Evolutionary conservation across 768 basidiomycete species (phyloP), one percentile per base, ranked within the genome.

Genomic region (Amanita jacksonii): DNA sequence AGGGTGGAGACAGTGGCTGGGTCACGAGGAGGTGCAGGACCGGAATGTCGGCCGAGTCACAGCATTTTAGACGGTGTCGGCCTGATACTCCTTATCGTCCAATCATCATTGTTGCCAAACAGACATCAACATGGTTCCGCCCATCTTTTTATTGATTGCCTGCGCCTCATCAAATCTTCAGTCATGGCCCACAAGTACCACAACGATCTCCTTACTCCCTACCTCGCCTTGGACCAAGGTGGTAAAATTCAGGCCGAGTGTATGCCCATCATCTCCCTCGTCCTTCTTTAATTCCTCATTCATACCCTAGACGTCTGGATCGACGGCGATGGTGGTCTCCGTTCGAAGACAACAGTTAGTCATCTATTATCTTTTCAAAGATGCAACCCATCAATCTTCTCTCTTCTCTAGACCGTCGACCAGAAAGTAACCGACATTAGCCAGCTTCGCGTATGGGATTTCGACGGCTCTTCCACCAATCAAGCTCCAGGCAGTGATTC

Each of bases 401-500:
- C 37, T 31, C 22, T 45, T 18, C 49, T 36, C 43, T 57, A 92
- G 93, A 97, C 94, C 51, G 78, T 93, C 60, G 66, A 73, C 65
- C 82, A 87, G 66, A 81, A 85, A 61, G 79, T 92, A 57, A 84
- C 81, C 50, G 83, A 88, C 62, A 82, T 99, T 55, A 79, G 79
- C 55, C 79, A 90, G 57, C 85, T 98, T 53, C 91, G 94, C 57
- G 79, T 88, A 62, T 99, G 94, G 94, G 94, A 98, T 73, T 99
- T 99, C 60, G 94, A 99, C 62, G 94, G 94, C 56, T 94, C 91
- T 38, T 93, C 89, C 32, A 96, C 93, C 60, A 89, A 89, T 67
- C 96, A 99, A 64, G 96, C 96, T 15, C 91, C 93, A 12, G 94
- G 94, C 28, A 56, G 74, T 59, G 86, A 99, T 70, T 99, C 96